phyloP scores from a whole-genome alignment of 257 asterid genomes.

The Primulina eburnea region DNA sequence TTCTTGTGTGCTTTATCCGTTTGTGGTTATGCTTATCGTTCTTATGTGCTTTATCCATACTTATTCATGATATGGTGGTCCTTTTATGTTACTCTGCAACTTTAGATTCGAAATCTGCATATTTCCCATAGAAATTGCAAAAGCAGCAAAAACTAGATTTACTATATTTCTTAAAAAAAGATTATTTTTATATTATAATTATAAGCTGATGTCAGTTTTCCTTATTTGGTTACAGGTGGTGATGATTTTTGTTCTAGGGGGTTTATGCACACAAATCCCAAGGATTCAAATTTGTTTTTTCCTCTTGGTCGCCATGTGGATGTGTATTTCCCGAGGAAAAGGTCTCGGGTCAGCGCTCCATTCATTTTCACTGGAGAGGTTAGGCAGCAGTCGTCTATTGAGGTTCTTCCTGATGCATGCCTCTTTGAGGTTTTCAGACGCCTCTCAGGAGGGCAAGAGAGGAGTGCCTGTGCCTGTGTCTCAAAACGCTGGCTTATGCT shows the following conservation, averaged over 20 bases:
- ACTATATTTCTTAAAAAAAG: not conserved
- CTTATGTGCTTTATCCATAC: not conserved
- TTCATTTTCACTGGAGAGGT: slow-evolving; percentile 42
- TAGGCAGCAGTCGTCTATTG: slow-evolving; percentile 60
- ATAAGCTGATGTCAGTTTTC: not conserved
- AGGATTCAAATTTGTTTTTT: slow-evolving; percentile 45
- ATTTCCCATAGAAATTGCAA: not conserved
- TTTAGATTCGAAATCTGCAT: not conserved
- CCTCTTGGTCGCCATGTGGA: slow-evolving; percentile 59
- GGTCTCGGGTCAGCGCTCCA: slow-evolving; percentile 77
- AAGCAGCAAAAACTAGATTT: no score
- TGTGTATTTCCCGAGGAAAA: slow-evolving; percentile 66
- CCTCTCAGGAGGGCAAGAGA: slow-evolving; percentile 62
- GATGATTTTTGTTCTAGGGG: slow-evolving; percentile 49
- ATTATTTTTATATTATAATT: no score
- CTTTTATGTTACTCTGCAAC: not conserved
- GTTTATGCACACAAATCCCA: slow-evolving; percentile 36
- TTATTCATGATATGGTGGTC: not conserved
- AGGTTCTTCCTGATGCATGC: slow-evolving; percentile 92
- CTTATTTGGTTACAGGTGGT: slow-evolving; percentile 43
- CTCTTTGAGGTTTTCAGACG: slow-evolving; percentile 90
- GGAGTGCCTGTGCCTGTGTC: slow-evolving; percentile 72
- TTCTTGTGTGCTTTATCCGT: no score
- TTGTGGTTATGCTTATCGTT: no score
- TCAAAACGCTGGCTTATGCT: slow-evolving; percentile 94